Evolutionary conservation across 495 filamentous ascomycete species (phyloP), one percentile per base, ranked within the genome.

Genomic region (Penicillium bovifimosum): DNA sequence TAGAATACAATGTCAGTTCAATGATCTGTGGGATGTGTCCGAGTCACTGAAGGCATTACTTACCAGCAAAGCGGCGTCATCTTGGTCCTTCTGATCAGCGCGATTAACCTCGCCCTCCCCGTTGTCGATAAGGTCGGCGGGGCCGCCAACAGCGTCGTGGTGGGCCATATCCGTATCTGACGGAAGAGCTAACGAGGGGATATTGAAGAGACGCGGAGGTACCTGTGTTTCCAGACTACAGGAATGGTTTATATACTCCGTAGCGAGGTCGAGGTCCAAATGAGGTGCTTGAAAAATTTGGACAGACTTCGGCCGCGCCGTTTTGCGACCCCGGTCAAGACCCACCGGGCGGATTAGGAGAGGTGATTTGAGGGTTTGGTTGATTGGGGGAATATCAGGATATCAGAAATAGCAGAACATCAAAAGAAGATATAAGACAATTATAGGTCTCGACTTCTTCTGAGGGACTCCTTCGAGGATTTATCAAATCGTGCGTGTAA

Each of bases 31-130:
- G 31, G 9, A 17, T 35, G 26, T 20, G 33, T 3, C 42, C 8
- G 48, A 4, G 18, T 35, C 6, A 33, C 9, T 41, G 14, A 33
- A 33, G 5, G 31, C 28, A 41, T 13, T 2, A 66, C 71, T 50
- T 54, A 76, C 73, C 67, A 76, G 48, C 42, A 76, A 54, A 24
- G 70, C 70, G 8, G 67, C 71, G 68, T 76, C 73, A 58, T 76
- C 72, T 38, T 71, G 63, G 7, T 64, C 58, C 41, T 69, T 64
- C 3, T 53, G 54, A 10, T 68, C 53, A 39, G 50, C 65, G 16
- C 64, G 61, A 43, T 64, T 56, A n/a, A 54, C 61, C 41, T 72
- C 71, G 13, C 56, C 61, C 41, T 72, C 71, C 10, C 58, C 65
- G 9, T 48, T 29, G 9, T 52, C 32, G 20, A 58, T 26, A 24